Conservation (phyloP, 345 rosid species). For the Heritiera fomes region DNA sequence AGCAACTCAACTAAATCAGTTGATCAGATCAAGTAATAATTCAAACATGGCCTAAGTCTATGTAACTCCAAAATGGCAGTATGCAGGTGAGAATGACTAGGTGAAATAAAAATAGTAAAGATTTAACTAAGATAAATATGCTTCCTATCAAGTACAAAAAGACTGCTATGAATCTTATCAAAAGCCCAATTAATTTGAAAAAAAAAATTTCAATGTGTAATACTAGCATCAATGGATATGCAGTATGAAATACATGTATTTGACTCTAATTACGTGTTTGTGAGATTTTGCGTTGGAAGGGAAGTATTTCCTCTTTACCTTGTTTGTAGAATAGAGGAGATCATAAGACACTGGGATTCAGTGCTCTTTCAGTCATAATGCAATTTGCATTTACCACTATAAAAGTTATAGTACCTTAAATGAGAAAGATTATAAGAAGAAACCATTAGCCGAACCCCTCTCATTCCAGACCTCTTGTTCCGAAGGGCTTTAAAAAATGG, state of each 20-base stretch:
- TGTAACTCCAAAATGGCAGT: not conserved
- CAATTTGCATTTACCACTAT: not conserved
- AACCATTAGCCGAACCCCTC: not conserved
- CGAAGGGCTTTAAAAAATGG: no score
- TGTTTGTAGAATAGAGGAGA: not conserved
- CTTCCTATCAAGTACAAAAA: not conserved
- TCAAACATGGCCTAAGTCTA: not conserved
- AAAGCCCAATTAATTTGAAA: no score
- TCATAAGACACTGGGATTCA: not conserved
- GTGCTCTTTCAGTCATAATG: not conserved
- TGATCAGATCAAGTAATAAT: not conserved
- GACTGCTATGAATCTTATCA: not conserved
- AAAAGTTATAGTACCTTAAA: no score
- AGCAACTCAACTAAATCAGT: not conserved
- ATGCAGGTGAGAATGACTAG: not conserved
- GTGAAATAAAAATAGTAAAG: not conserved
- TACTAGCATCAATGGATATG: no score
- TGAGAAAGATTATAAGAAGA: not conserved
- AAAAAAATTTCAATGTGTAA: no score
- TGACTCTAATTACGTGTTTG: not conserved
- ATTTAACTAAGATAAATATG: not conserved
- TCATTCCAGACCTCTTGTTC: not conserved
- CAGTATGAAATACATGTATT: not conserved
- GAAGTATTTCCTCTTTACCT: not conserved
- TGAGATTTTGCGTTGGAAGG: not conserved